Evolutionary conservation across 2,329 filamentous ascomycete species (phyloP), one percentile per base, ranked within the genome.

Genomic region (Pseudogymnoascus sp.): DNA sequence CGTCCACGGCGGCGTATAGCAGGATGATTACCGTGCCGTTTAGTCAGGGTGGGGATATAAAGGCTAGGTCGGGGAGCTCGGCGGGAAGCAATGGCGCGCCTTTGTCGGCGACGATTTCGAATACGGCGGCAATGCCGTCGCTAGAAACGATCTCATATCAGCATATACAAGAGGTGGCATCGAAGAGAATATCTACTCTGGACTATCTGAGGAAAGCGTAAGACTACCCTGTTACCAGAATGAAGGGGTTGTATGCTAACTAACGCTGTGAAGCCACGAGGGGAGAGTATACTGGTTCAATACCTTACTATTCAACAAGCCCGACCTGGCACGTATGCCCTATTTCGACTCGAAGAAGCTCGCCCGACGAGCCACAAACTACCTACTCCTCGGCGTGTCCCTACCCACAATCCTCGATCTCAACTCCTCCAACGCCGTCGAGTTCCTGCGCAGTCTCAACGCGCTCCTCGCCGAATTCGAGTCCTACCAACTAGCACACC

Each of bases 231-330:
- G 4, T 8, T 21, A 2, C 12, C 35, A 18, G 25, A 39, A 37
- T 48, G 39, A 29, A 33, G 13, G 58, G 7, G 18, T 63, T 60
- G 8, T 31, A 13, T 55, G 58, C 59, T 35, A 60, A 21, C 62
- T 58, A 64, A 62, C 40, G 37, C n/a, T 13, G 5, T 61, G 60
- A 72, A 96, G 91, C 29, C 92, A 99, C 72, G 92, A 97, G 76
- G 92, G 93, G 64, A 87, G 91, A 63, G 87, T 96, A 42, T 97
- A 96, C 78, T 97, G 94, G 92, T 97, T 97, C 80, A 97, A 97
- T 76, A 97, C 94, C 0, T 85, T 96, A 64, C 88, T 96, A 71
- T 96, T 96, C 75, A 90, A 92, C 67, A 89, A 90, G 70, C 75
- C 84, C 31, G 91, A 96, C 74, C 81, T 97, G 35, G 79, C 83